Evolutionary conservation across 306 rosid genomes (phyloP).

Genomic region (Casuarina cunninghamiana): DNA sequence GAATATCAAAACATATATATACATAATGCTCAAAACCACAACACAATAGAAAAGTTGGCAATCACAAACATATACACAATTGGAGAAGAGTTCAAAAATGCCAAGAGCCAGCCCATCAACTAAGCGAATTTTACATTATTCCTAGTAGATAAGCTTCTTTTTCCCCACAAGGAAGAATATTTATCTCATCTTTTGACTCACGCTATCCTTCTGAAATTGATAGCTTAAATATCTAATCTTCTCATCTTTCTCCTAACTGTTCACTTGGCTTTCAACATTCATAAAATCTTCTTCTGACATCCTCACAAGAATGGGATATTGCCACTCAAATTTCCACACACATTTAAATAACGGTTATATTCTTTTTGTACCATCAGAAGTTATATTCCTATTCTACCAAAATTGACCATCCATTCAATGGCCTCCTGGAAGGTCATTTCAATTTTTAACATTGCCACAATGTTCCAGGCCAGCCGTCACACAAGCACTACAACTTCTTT

Average conservation of each 20-base stretch:
- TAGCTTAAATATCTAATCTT: neutral
- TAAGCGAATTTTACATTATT: neutral
- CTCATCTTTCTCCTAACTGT: neutral
- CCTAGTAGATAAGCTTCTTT: neutral
- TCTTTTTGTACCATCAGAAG: neutral
- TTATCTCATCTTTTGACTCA: neutral
- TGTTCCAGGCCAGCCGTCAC: too few relatives aligned
- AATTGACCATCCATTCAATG: too few relatives aligned
- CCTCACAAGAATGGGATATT: neutral
- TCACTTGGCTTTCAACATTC: too few relatives aligned
- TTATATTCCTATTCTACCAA: neutral
- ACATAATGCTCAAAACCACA: neutral
- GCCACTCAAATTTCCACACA: neutral
- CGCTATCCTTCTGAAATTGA: neutral
- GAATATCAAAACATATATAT: constrained; percentile 4
- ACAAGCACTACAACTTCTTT: too few relatives aligned
- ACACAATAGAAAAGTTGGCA: neutral
- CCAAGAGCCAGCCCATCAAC: neutral
- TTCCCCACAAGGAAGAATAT: neutral
- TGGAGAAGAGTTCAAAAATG: neutral
- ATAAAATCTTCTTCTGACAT: neutral
- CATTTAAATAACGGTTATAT: neutral
- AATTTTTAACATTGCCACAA: too few relatives aligned
- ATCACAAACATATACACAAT: neutral
- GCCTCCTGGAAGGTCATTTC: too few relatives aligned